Percentiles rank a stretch among this genome's conserved stretches.
Conservation (phyloP, 1,284 basidiomycete species). For the Dichomitus squalens region DNA sequence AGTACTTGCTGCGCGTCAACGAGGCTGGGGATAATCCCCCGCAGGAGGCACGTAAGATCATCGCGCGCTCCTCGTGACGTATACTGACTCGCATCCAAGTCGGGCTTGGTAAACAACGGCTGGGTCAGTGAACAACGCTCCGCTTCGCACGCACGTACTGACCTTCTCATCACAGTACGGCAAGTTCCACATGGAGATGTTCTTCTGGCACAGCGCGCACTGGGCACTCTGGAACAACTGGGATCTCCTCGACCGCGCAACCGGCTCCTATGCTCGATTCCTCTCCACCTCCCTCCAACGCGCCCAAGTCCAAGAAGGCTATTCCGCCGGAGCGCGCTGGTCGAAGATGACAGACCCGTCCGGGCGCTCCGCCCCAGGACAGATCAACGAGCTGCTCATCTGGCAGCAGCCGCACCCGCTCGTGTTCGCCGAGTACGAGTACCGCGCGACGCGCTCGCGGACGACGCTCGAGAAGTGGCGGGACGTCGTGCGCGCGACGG, state of each 20-base stretch:
- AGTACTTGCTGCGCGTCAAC: constrained; percentile 61
- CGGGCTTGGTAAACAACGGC: constrained; percentile 59
- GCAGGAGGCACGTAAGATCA: constrained; percentile 48
- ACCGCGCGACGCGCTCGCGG: constrained; percentile 44
- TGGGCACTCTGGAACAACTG: constrained; percentile 66
- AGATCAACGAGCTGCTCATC: constrained; percentile 64
- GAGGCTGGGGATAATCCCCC: constrained; percentile 58
- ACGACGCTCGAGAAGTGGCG: constrained; percentile 52
- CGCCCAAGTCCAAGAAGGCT: constrained; percentile 53
- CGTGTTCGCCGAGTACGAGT: constrained; percentile 60
- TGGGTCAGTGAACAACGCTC: constrained; percentile 45
- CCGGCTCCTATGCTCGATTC: constrained; percentile 49
- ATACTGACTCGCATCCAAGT: constrained; percentile 36
- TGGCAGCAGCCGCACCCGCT: constrained; percentile 66
- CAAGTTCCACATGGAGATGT: constrained; percentile 68
- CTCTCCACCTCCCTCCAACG: constrained; percentile 48
- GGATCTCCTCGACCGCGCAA: constrained; percentile 51
- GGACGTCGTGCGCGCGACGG: constrained; percentile 51
- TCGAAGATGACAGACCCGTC: constrained; percentile 66
- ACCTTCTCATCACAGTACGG: constrained; percentile 36
- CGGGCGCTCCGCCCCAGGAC: constrained; percentile 57
- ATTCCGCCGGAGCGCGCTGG: constrained; percentile 56
- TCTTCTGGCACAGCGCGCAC: constrained; percentile 61
- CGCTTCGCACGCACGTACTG: neutral
- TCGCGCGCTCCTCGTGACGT: too few relatives aligned